Conservation (phyloP, 768 basidiomycete genomes). For the Sporobolomyces roseus region DNA sequence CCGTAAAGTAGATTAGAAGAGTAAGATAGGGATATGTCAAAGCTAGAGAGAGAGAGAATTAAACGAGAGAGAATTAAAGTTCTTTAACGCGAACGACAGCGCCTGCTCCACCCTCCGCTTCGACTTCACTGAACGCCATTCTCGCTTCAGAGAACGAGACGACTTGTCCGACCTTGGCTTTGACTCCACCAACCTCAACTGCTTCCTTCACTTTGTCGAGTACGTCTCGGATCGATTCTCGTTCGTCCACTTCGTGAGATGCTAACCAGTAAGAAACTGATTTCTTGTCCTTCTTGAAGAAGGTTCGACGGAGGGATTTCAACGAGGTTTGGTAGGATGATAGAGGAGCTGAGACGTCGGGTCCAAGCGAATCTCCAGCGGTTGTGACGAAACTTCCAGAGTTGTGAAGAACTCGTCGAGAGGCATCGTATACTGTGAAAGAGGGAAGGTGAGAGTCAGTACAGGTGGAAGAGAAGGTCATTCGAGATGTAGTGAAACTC, state of each 20-base stretch:
- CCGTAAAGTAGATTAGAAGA: background rate
- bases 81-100: constrained; percentile 23
- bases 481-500: background rate
- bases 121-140: constrained; percentile 27
- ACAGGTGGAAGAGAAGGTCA: background rate
- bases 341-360: background rate
- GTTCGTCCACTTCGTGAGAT: constrained; percentile 34
- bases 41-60: background rate
- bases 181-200: constrained; percentile 27
- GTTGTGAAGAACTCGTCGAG: constrained; percentile 42
- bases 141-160: constrained; percentile 29
- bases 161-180: constrained; percentile 31
- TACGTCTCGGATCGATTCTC: constrained; percentile 40
- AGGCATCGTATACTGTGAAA: constrained; percentile 43
- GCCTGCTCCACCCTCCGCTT: constrained; percentile 7
- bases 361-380: constrained; percentile 26
- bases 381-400: constrained; percentile 41
- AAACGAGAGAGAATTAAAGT: background rate
- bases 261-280: constrained; percentile 37
- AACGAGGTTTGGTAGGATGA: constrained; percentile 32
- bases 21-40: too few relatives aligned
- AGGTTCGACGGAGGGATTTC: constrained; percentile 44
- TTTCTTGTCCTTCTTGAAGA: constrained; percentile 45
- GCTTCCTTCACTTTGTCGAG: constrained; percentile 43
- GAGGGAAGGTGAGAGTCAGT: background rate